Base-by-base conservation (phyloP, 2,329 filamentous ascomycete species). In the Ceratocystis destructans region DNA sequence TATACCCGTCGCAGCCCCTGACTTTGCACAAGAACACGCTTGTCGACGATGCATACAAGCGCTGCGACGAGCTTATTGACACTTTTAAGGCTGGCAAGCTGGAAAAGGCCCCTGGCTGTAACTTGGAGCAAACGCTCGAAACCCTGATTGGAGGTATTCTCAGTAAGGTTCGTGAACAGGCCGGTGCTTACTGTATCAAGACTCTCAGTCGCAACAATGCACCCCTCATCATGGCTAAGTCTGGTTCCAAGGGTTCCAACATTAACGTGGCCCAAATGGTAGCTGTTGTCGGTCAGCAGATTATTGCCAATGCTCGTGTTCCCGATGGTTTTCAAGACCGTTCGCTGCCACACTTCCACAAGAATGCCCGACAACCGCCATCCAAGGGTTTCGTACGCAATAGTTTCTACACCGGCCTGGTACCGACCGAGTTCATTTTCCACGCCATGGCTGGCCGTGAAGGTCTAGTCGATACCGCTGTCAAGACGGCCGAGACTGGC, bases 241-340 rank as follows among this genome's bases (percentile, higher is more conserved):
- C 90, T 12, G 94, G 94, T 62, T 97, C 93, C 65, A 99, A 99
- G 76, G 94, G 94, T 74, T 96, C 91, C 4, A 88, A 90, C 71
- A 95, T 99, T 79, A 99, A 99, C 80, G 94, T 99, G 44, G 94
- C 94, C 7, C 94, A 99, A 78, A 99, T 99, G 94, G 89, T 97
- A 74, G 93, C 94, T 66, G 86, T 92, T 68, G 94, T 99, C 73
- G 94, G 94, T 63, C 94, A 99, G 77, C 94, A 99, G 72, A 96
- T 97, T 83, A 97, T 99, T 72, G 89, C 89, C 68, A 90, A 91
- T 62, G 85, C 89, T 72, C 92, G 94, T 83, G 92, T 99, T 41
- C 84, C 90, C 57, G 90, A 99, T 76, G 94, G 94, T 5, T 99
- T 99, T 77, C 93, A 97, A 74, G 93, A 97, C 75, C 86, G 94